Conservation (phyloP, 257 asterid species). For the Nicotiana obtusifolia region DNA sequence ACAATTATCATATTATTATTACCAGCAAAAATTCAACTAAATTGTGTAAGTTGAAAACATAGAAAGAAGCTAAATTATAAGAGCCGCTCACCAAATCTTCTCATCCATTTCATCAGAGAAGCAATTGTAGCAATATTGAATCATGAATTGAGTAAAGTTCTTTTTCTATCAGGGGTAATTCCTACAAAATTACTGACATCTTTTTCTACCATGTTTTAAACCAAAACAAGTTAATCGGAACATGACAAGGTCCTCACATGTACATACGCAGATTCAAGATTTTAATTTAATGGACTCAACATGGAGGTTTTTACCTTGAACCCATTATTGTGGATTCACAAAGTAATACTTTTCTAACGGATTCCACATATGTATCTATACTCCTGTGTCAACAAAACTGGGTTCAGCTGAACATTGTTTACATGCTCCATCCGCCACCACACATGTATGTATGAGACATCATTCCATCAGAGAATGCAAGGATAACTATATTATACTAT, state of each 20-base stretch:
- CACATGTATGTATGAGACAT: neutral
- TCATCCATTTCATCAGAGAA: neutral
- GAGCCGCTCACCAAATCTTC: neutral
- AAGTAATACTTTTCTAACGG: no score
- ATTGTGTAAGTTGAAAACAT: neutral
- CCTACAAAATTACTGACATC: no score
- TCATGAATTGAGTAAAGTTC: neutral
- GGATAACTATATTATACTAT: neutral
- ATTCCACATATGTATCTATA: no score
- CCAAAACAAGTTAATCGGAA: no score
- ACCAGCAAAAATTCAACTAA: constrained; percentile 3
- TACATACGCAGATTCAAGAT: neutral
- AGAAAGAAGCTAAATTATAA: neutral
- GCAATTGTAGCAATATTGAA: neutral
- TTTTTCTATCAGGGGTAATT: neutral
- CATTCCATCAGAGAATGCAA: neutral
- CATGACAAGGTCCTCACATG: neutral
- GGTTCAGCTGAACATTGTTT: neutral
- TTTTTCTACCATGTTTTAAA: no score
- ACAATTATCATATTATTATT: neutral
- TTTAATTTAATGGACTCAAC: neutral
- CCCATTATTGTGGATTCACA: no score
- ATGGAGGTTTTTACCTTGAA: neutral
- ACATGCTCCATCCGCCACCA: neutral
- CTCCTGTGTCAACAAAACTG: neutral